These are phyloP conservation scores for Aspergillus pseudoviridinutans DNA, from an alignment of 2,329 filamentous ascomycete species.

Conservation along the genomic window DNA sequence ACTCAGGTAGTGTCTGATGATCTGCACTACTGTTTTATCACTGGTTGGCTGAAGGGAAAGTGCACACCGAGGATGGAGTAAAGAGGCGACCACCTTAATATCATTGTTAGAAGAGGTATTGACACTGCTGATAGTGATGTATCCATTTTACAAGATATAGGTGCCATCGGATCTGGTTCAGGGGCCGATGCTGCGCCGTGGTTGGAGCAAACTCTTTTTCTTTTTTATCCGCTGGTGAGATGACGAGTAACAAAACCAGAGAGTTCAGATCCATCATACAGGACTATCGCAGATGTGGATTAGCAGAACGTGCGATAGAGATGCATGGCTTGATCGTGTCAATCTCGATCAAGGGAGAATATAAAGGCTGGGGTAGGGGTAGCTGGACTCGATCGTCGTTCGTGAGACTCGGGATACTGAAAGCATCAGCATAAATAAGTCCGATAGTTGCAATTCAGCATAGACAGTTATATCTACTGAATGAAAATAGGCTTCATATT, in stretches of 20 bases:
- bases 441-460: not conserved
- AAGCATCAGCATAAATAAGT: not conserved
- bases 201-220: not conserved
- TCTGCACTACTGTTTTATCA: not conserved
- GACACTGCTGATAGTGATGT: too few species aligned
- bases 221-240: not conserved
- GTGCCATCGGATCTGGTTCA: slow-evolving; percentile 1
- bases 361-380: not conserved
- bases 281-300: not conserved
- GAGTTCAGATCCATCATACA: not conserved
- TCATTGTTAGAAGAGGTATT: too few species aligned
- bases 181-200: slow-evolving; percentile 3
- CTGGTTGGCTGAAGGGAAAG: not conserved
- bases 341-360: not conserved
- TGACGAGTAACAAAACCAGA: not conserved
- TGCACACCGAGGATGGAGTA: not conserved
- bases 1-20: not conserved
- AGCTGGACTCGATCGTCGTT: not conserved
- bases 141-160: not conserved
- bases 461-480: not conserved
- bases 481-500: not conserved
- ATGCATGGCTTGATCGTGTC: not conserved
- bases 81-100: not conserved
- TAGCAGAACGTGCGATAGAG: not conserved
- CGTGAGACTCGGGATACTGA: too few species aligned